Evolutionary conservation across 768 basidiomycete species (phyloP).

Genomic region (Dentipellis sp.): DNA sequence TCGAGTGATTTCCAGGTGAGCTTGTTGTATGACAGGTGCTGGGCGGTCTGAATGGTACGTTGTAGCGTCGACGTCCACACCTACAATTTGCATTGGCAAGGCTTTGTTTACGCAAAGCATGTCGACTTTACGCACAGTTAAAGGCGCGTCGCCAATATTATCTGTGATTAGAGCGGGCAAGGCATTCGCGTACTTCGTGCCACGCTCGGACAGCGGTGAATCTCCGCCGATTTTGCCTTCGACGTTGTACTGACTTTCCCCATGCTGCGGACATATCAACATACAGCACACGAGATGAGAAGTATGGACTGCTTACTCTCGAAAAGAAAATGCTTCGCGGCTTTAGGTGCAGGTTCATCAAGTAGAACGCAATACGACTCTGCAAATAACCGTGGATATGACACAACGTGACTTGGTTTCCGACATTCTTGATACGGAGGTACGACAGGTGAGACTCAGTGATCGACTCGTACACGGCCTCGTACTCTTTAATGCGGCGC

Average conservation of each 20-base stretch:
- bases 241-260: conserved; percentile 95
- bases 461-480: conserved; percentile 92
- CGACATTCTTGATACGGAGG: conserved; percentile 88
- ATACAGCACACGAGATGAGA: not conserved
- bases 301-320: conserved; percentile 45
- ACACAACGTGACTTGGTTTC: conserved; percentile 76
- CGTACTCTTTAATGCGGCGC: conserved; percentile 86
- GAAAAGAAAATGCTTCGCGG: conserved; percentile 96
- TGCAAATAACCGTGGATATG: conserved; percentile 93
- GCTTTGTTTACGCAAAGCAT: not conserved
- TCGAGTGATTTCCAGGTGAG: conserved; percentile 98
- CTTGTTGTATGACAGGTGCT: conserved; percentile 75
- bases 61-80: conserved; percentile 99
- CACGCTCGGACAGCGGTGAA: conserved; percentile 74
- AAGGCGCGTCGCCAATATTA: conserved; percentile 79
- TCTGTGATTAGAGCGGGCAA: conserved; percentile 83
- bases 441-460: conserved; percentile 87
- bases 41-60: conserved; percentile 87
- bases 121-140: conserved; percentile 51
- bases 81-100: conserved; percentile 26
- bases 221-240: conserved; percentile 99
- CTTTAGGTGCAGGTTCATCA: conserved; percentile 97
- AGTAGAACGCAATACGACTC: conserved; percentile 94
- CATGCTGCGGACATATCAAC: conserved; percentile 54
- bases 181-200: conserved; percentile 76